phyloP scores from a whole-genome alignment of 805 yeast species.

The Blastobotrys mokoenaii region DNA sequence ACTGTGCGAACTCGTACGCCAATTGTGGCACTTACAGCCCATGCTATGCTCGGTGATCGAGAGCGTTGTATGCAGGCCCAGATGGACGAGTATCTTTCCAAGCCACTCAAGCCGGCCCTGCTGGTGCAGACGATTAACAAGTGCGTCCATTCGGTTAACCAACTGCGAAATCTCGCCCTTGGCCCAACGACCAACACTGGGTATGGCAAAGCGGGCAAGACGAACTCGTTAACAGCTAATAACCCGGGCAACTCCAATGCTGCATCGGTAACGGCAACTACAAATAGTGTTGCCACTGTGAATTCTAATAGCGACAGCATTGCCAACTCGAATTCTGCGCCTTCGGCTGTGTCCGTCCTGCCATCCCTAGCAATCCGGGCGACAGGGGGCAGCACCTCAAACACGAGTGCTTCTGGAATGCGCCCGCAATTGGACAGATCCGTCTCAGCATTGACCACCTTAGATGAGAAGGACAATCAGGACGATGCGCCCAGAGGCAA shows the following conservation, averaged over 20 bases:
- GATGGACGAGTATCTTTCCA: slow-evolving; percentile 86
- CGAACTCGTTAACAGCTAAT: no score
- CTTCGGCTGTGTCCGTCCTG: slow-evolving; percentile 2
- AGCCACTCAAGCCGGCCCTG: slow-evolving; percentile 77
- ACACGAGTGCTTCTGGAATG: no score
- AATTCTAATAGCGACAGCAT: no score
- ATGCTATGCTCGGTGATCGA: slow-evolving; percentile 90
- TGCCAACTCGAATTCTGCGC: neutral
- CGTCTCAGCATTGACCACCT: no score
- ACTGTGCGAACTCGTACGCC: slow-evolving; percentile 75
- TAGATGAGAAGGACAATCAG: no score
- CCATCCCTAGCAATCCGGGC: slow-evolving; percentile 4
- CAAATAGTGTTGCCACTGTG: no score
- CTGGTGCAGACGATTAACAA: slow-evolving; percentile 78
- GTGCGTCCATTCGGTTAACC: slow-evolving; percentile 51
- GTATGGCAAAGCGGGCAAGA: neutral
- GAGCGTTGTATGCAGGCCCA: slow-evolving; percentile 81
- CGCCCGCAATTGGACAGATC: no score
- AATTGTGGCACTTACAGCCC: slow-evolving; percentile 84
- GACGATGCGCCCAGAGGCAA: neutral
- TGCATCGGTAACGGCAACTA: neutral
- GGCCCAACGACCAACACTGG: slow-evolving; percentile 22
- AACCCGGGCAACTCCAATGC: no score
- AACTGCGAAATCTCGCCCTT: slow-evolving; percentile 29
- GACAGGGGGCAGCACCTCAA: slow-evolving; percentile 1